These are phyloP conservation scores for Chaetomium tenue DNA, from an alignment of 495 filamentous ascomycete species.

Conservation along the genomic window DNA sequence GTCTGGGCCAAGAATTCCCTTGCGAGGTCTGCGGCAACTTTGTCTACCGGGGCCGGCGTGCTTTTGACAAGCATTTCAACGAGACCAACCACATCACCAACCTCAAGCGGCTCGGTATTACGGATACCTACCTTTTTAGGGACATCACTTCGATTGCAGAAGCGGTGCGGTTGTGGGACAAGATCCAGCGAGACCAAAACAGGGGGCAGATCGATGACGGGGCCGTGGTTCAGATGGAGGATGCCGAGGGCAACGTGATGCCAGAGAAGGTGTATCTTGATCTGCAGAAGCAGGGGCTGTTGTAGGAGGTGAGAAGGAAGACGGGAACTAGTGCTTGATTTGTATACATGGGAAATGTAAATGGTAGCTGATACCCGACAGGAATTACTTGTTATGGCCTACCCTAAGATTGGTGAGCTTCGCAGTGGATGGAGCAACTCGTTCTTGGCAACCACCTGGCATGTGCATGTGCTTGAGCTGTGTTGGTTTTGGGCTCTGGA, in stretches of 20 bases:
- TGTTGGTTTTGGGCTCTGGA: too few relatives aligned
- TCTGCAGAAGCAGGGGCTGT: constrained; percentile 67
- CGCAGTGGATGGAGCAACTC: too few relatives aligned
- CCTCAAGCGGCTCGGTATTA: constrained; percentile 88
- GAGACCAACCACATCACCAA: constrained; percentile 90
- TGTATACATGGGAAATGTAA: constrained; percentile 6
- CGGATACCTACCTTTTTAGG: constrained; percentile 85
- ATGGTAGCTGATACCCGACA: constrained; percentile 27
- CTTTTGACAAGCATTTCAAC: constrained; percentile 98
- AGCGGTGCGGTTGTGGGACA: constrained; percentile 85
- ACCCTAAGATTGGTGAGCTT: not conserved
- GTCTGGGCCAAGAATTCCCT: constrained; percentile 87
- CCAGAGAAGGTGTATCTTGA: constrained; percentile 96
- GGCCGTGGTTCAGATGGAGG: constrained; percentile 96
- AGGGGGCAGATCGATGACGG: constrained; percentile 70
- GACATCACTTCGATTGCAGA: constrained; percentile 93
- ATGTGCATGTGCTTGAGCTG: too few relatives aligned
- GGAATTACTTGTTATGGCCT: not conserved
- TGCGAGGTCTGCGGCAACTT: constrained; percentile 98
- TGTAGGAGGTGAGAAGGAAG: constrained; percentile 40
- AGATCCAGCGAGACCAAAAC: constrained; percentile 83
- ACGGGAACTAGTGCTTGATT: not conserved
- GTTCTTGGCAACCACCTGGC: too few relatives aligned
- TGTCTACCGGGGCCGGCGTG: constrained; percentile 92
- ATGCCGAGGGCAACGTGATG: constrained; percentile 96